These are phyloP conservation scores for Mucor indicus DNA, from an alignment of 371 early-diverging fungal genomes.

Conservation along the genomic window DNA sequence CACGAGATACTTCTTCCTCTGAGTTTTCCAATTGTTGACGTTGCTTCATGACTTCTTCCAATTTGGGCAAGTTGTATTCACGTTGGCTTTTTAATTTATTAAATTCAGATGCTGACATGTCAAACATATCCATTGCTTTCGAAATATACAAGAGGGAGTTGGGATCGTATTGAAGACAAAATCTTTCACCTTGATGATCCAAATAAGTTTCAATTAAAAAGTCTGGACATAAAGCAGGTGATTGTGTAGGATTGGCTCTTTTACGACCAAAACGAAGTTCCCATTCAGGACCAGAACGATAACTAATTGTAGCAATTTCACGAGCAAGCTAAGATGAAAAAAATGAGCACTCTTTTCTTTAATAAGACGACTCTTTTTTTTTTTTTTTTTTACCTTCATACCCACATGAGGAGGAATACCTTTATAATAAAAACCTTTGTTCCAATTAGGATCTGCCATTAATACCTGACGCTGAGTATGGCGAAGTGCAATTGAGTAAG, in stretches of 20 bases:
- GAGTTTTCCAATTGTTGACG: neutral
- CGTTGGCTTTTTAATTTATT: slow-evolving; percentile 46
- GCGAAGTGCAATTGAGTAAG: slow-evolving; percentile 91
- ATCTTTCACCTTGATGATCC: slow-evolving; percentile 93
- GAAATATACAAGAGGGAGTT: slow-evolving; percentile 92
- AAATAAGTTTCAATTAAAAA: slow-evolving; percentile 94
- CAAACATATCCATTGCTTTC: slow-evolving; percentile 98
- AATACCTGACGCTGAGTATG: slow-evolving; percentile 90
- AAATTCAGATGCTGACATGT: slow-evolving; percentile 68
- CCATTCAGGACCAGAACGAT: slow-evolving; percentile 97
- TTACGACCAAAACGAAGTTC: slow-evolving; percentile 91
- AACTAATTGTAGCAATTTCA: slow-evolving; percentile 81
- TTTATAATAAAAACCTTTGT: slow-evolving; percentile 90
- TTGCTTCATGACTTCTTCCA: slow-evolving; percentile 25
- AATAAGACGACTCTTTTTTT: neutral
- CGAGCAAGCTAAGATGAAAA: slow-evolving; percentile 61
- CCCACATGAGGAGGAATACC: slow-evolving; percentile 90
- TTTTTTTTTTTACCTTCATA: slow-evolving; percentile 66
- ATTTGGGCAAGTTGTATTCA: slow-evolving; percentile 28
- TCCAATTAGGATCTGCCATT: slow-evolving; percentile 95
- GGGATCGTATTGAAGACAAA: slow-evolving; percentile 90
- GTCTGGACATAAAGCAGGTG: slow-evolving; percentile 88
- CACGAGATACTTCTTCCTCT: slow-evolving; percentile 2
- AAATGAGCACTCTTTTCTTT: neutral
- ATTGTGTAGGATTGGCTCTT: slow-evolving; percentile 64